Evolutionary conservation across 805 yeast species (phyloP), one percentile per base, ranked within the genome.

Genomic region (Pichia insulana): DNA sequence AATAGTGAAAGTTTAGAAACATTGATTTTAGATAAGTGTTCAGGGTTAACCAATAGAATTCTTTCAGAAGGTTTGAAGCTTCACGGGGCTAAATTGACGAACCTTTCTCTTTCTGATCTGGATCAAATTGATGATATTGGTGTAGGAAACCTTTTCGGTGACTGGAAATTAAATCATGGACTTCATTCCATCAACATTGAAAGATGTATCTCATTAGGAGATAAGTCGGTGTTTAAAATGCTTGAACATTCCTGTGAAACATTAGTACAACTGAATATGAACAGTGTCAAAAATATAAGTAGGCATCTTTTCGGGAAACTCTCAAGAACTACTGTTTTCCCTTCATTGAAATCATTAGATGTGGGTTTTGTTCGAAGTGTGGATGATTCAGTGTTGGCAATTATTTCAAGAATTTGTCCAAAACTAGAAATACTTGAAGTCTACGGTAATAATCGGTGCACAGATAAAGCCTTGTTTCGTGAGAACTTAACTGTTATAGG

Each of bases 321-420:
- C 3, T 70, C 64, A 39, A 72, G 76, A 41, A 63, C 47, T 56
- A 61, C 55, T 17, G 46, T 57, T 12, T 66, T 78, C 35, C 84
- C 88, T 2, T 70, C 79, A 25, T 62, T 90, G 34, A 76, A 86
- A 0, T 71, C 76, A 28, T 52, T 85, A 15, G 92, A 90, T 58
- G 56, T 79, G 12, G 94, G 97, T 0, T 90, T 90, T 61, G 84
- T 87, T 3, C 67, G 94, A 32, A 67, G 77, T 17, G 73, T 86
- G 11, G 87, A 87, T 55, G 86, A 90, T 59, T 71, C 69, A 16
- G 71, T 77, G 0, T 58, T 89, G n/a, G 74, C 73, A 20, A 54
- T 71, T 25, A 51, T 87, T 17, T 71, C 83, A 3, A 62, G 70
- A 22, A 69, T 73, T 10, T 84, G 92, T 48, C 73, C 78, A 0